Evolutionary conservation across 2,329 filamentous ascomycete species (phyloP).

Genomic region (Furcasterigmium sp.): DNA sequence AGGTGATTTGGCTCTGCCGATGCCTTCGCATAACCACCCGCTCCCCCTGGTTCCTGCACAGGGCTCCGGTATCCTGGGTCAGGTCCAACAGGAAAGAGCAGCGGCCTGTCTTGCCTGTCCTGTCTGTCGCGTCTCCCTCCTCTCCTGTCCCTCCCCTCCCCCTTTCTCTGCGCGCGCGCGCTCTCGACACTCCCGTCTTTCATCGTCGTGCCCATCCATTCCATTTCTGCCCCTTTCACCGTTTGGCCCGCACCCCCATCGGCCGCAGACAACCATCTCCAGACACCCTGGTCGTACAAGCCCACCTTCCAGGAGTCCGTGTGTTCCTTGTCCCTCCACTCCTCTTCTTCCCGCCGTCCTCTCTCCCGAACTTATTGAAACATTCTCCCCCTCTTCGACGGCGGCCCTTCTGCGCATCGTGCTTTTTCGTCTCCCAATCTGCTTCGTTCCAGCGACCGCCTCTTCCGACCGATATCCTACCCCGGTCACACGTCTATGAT

Average conservation of each 20-base stretch:
- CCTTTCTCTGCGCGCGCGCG: background rate
- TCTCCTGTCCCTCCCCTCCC: background rate
- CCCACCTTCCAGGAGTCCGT: background rate
- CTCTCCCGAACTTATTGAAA: conserved; percentile 1
- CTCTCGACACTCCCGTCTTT: background rate
- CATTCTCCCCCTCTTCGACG: background rate
- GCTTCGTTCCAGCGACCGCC: background rate
- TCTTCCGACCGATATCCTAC: background rate
- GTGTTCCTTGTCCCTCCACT: background rate
- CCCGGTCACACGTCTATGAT: background rate
- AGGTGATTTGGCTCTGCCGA: background rate
- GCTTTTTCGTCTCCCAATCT: background rate
- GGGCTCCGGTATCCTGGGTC: background rate
- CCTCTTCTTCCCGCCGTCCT: background rate
- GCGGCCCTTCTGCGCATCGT: background rate
- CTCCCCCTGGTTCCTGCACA: background rate
- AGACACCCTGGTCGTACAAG: background rate
- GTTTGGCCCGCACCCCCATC: too few relatives aligned
- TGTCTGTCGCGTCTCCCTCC: background rate
- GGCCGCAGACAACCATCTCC: background rate
- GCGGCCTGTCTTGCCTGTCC: background rate
- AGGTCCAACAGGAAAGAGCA: background rate
- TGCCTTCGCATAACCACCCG: too few relatives aligned
- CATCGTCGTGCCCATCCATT: background rate
- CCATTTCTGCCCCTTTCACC: too few relatives aligned